Percentiles rank a stretch among this genome's conserved stretches.
phyloP scores from a whole-genome alignment of 257 asterid species.

The Solanum tacnaense region DNA sequence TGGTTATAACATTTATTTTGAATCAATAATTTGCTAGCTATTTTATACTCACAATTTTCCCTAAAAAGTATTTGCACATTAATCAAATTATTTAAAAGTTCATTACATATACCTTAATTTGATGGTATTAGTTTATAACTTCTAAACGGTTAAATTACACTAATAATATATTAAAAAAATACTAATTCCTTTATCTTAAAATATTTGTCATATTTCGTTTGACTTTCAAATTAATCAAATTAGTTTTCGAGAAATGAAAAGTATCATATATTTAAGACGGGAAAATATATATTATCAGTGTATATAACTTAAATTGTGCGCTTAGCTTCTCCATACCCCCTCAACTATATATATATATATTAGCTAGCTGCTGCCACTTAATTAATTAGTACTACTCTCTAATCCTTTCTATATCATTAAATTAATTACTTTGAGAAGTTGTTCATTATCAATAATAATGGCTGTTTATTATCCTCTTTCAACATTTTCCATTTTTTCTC shows the following conservation, averaged over 20 bases:
- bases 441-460: conserved; percentile 23
- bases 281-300: background rate
- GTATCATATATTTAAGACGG: background rate
- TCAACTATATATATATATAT: background rate
- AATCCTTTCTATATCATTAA: background rate
- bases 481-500: conserved; percentile 9
- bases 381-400: background rate
- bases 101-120: background rate
- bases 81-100: background rate
- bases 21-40: no score
- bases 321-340: conserved; percentile 7
- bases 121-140: background rate
- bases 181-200: background rate
- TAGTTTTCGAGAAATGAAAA: background rate
- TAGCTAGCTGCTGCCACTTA: background rate
- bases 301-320: background rate
- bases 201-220: background rate
- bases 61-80: background rate
- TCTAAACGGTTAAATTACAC: background rate
- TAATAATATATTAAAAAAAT: background rate
- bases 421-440: background rate
- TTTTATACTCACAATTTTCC: no score
- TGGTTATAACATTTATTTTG: no score
- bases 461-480: conserved; percentile 3
- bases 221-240: background rate